Percentiles rank a stretch among this genome's conserved stretches.
Evolutionary conservation across 2,329 filamentous ascomycete genomes (phyloP).

Genomic region (Amylocarpus encephaloides): DNA sequence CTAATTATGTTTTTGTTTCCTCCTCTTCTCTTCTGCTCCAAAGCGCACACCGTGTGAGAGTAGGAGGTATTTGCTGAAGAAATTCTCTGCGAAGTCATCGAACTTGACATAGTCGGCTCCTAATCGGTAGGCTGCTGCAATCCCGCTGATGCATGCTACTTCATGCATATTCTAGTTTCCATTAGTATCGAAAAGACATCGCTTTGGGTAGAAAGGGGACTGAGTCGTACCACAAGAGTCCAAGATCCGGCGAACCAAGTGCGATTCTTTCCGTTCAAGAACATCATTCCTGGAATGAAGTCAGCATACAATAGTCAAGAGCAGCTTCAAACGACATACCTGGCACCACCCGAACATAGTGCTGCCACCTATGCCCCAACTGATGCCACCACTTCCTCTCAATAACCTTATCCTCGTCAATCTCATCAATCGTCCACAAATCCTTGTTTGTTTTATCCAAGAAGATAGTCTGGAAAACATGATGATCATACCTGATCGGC

Average conservation of each 20-base stretch:
- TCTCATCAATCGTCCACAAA: slow-evolving; percentile 54
- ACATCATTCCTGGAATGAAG: slow-evolving; percentile 51
- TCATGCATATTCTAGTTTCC: slow-evolving; percentile 56
- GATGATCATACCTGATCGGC: slow-evolving; percentile 38
- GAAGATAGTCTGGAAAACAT: slow-evolving; percentile 67
- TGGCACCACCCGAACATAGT: slow-evolving; percentile 60
- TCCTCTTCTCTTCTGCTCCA: slow-evolving; percentile 25
- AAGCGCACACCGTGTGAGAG: slow-evolving; percentile 40
- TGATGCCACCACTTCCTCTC: slow-evolving; percentile 63
- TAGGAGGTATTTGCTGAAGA: slow-evolving; percentile 42
- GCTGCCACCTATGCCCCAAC: slow-evolving; percentile 51
- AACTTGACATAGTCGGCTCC: slow-evolving; percentile 59
- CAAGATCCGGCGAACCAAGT: slow-evolving; percentile 38
- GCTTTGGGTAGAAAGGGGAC: neutral
- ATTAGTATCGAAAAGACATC: slow-evolving; percentile 13
- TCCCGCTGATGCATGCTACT: slow-evolving; percentile 63
- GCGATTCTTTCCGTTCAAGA: slow-evolving; percentile 57
- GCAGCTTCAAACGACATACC: slow-evolving; percentile 3
- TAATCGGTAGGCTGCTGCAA: slow-evolving; percentile 62
- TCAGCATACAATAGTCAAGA: too few species aligned
- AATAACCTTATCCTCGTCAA: slow-evolving; percentile 54
- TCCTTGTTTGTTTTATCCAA: slow-evolving; percentile 51
- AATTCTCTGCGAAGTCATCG: slow-evolving; percentile 45
- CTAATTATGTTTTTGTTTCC: slow-evolving; percentile 21
- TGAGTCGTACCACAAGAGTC: slow-evolving; percentile 27